A percentile compares a stretch with the other conserved stretches of the same genome.
phyloP scores from a whole-genome alignment of 75 land plant species.

The Pinus albicaulis region DNA sequence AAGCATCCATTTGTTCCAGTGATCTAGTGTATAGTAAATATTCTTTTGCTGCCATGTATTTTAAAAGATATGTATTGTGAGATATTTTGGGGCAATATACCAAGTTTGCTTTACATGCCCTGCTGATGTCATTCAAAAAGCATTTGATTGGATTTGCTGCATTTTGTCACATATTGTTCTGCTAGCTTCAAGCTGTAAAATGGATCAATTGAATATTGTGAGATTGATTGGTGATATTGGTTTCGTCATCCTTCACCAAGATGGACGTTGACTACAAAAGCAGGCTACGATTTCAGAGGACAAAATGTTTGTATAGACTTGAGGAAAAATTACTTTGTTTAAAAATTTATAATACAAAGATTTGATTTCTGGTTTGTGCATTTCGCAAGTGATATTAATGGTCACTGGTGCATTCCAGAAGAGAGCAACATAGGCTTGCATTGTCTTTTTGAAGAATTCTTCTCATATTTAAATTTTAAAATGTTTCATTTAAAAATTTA shows the following conservation, averaged over 20 bases:
- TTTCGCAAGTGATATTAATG: conserved; percentile 1
- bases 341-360: background rate
- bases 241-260: background rate
- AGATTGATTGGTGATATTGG: background rate
- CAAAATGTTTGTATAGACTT: conserved; percentile 6
- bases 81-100: background rate
- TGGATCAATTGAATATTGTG: background rate
- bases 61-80: background rate
- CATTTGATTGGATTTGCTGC: conserved; percentile 2
- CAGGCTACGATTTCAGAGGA: background rate
- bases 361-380: background rate
- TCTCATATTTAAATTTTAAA: too few relatives aligned
- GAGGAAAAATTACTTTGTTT: background rate
- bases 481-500: too few relatives aligned
- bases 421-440: background rate
- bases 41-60: conserved; percentile 10
- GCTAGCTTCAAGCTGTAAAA: background rate
- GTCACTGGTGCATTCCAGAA: background rate
- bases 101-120: conserved; percentile 6
- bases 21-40: conserved; percentile 6
- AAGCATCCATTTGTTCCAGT: background rate
- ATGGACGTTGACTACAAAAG: background rate
- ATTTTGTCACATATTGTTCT: background rate
- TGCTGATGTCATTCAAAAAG: background rate
- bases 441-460: too few relatives aligned